A percentile compares a stretch with the other conserved stretches of the same genome.
These are phyloP conservation scores for Nicotiana benthamiana DNA, from an alignment of 257 asterid species.

Conservation along the genomic window DNA sequence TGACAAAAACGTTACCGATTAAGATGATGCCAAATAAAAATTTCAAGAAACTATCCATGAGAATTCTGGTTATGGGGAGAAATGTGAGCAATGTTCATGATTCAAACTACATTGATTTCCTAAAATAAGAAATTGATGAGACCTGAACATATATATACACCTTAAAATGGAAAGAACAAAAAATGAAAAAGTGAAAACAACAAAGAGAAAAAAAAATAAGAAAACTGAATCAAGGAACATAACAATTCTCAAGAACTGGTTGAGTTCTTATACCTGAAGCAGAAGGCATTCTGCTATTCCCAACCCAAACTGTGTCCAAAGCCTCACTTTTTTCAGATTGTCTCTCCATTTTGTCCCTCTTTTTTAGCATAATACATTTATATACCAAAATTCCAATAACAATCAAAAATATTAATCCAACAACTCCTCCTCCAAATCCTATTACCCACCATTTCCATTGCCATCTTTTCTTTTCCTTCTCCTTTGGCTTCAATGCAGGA, in stretches of 20 bases:
- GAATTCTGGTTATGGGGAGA: background rate
- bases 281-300: conserved; percentile 68
- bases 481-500: conserved; percentile 21
- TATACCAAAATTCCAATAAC: conserved; percentile 17
- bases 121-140: background rate
- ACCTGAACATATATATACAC: conserved; percentile 10
- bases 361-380: conserved; percentile 21
- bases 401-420: conserved; percentile 28
- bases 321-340: conserved; percentile 54
- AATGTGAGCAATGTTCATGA: background rate
- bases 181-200: background rate
- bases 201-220: background rate
- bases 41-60: background rate
- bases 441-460: conserved; percentile 50
- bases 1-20: too few species aligned
- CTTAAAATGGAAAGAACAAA: background rate
- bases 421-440: conserved; percentile 47
- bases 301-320: conserved; percentile 61
- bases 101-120: background rate
- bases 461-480: background rate
- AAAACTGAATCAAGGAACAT: conserved; percentile 36
- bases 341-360: conserved; percentile 46
- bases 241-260: conserved; percentile 60
- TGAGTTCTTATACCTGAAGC: conserved; percentile 78
- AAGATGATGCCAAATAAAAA: background rate